phyloP scores from a whole-genome alignment of 2,329 filamentous ascomycete genomes.

The Hirsutella rhossiliensis region DNA sequence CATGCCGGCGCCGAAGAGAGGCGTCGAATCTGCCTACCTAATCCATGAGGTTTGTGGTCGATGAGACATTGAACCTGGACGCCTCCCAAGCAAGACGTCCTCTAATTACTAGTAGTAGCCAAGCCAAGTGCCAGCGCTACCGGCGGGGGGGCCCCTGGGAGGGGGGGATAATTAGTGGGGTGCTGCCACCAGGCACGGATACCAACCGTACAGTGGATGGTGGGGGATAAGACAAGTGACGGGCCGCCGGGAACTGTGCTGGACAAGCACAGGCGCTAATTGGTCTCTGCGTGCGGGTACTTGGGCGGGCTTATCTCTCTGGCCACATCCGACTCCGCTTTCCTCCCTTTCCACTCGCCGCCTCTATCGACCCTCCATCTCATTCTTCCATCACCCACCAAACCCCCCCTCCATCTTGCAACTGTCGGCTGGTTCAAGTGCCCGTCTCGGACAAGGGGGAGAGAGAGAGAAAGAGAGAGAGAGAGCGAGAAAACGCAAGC shows the following conservation, averaged over 20 bases:
- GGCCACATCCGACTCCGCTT: neutral
- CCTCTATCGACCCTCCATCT: neutral
- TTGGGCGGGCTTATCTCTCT: neutral
- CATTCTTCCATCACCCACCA: neutral
- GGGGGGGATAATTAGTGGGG: neutral
- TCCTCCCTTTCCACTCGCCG: neutral
- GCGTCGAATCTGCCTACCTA: no score
- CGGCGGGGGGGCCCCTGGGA: no score
- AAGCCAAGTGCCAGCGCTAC: no score
- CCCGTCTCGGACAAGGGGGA: no score
- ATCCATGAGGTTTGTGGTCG: no score
- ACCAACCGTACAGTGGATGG: neutral
- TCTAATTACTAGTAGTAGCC: no score
- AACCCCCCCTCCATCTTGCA: neutral
- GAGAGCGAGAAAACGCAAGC: no score
- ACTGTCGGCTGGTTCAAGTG: no score
- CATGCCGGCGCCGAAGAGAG: no score
- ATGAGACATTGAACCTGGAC: no score
- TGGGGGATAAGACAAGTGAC: slow-evolving; percentile 1
- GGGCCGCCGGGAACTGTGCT: slow-evolving; percentile 1
- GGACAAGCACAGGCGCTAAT: neutral
- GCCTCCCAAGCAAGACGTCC: no score
- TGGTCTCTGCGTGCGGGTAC: neutral
- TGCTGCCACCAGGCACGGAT: neutral
- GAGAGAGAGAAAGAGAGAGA: no score